Conservation (phyloP, 768 basidiomycete species). For the Rhizopogon vinicolor region DNA sequence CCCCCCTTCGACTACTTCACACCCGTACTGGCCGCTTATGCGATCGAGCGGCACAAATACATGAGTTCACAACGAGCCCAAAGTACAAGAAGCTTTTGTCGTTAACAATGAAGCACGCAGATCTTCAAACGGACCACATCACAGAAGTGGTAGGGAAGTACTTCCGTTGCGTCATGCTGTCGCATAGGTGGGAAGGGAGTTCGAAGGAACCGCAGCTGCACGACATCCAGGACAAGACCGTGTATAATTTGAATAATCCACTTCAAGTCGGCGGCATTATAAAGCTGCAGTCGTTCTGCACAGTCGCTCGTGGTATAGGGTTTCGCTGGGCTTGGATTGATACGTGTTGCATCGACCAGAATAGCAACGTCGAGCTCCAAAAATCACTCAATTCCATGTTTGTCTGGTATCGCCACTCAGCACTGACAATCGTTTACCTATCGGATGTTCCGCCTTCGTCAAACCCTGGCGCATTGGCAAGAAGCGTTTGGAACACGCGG, state of each 20-base stretch:
- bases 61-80: too few species aligned
- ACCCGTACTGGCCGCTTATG: too few species aligned
- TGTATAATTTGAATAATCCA: neutral
- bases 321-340: conserved; percentile 4
- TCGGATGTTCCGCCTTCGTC: neutral
- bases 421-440: neutral
- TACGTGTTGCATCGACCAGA: conserved; percentile 1
- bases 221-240: neutral
- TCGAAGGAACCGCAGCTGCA: neutral
- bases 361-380: neutral
- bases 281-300: neutral
- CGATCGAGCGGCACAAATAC: too few species aligned
- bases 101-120: neutral
- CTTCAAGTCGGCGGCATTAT: neutral
- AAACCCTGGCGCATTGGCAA: neutral
- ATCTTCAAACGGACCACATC: neutral
- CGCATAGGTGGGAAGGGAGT: neutral
- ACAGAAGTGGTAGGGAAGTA: neutral
- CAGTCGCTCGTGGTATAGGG: neutral
- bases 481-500: neutral
- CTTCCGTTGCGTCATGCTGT: neutral
- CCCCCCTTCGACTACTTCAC: too few species aligned
- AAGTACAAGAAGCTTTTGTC: too few species aligned
- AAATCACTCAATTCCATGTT: neutral
- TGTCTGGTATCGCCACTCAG: neutral